Conservation (phyloP, 495 filamentous ascomycete species). For the Penicillium roqueforti region DNA sequence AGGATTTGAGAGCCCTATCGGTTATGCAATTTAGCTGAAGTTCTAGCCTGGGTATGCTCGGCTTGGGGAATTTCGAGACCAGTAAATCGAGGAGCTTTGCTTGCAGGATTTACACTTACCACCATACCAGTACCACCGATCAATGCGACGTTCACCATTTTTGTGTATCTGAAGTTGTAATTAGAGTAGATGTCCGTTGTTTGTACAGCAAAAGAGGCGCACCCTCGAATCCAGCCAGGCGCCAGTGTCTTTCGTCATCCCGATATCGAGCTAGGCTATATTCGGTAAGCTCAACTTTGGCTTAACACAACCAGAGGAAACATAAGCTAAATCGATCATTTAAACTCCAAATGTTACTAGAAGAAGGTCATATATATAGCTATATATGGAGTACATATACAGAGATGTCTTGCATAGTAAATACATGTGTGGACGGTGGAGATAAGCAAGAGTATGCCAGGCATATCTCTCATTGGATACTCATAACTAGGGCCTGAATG, state of each 20-base stretch:
- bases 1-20: slow-evolving; percentile 48
- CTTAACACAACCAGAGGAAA: not conserved
- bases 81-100: not conserved
- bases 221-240: not conserved
- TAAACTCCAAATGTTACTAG: not conserved
- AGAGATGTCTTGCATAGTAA: no score
- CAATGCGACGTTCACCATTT: slow-evolving; percentile 42
- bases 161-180: slow-evolving; percentile 6
- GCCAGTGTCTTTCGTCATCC: slow-evolving; percentile 10
- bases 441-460: no score
- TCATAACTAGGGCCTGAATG: no score
- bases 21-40: not conserved
- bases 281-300: not conserved
- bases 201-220: not conserved
- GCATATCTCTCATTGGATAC: no score
- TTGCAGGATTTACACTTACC: slow-evolving; percentile 30
- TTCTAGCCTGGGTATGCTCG: not conserved
- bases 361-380: no score
- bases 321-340: not conserved
- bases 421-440: no score
- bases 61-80: not conserved
- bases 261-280: not conserved
- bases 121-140: slow-evolving; percentile 48
- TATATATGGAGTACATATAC: no score
- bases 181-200: not conserved